Base-by-base conservation (phyloP, 768 basidiomycete genomes). In the Podaxis sp. region DNA sequence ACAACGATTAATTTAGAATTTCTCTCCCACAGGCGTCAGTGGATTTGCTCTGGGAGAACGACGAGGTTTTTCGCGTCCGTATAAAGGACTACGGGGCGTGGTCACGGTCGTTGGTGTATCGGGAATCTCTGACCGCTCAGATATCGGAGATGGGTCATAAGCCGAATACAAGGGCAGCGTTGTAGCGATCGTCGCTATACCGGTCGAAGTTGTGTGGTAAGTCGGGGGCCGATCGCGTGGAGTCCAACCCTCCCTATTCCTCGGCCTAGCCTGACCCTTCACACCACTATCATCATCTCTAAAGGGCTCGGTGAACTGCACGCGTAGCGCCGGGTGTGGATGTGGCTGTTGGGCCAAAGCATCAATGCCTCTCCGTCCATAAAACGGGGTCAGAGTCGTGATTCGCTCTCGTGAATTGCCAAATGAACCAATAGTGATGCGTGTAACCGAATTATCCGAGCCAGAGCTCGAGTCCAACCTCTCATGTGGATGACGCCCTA, bases 101-200 rank as follows among this genome's bases (percentile, higher is more conserved):
- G 27, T 33, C 9, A 9, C 17, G 7, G 51, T 27, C 41, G 49
- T 59, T 8, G 58, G 51, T 22, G 50, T 40, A 53, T 46, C 40
- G 4, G 51, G 40, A 37, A 36, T 15, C 24, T 36, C 59, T 4
- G 59, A 60, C n/a, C 3, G 25, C 22, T 60, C 59, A 2, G 59
- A 60, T 9, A 60, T 46, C 25, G 59, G 59, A 12, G 59, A 60
- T 2, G 59, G 59, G 36, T 54, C 59, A 52, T 41, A 29, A 8
- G 38, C 38, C 11, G 50, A 52, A 25, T 60, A 60, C 40, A 17
- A 38, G 11, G 59, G 59, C 27, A 60, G 59, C 5, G 24, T 46
- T 2, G 59, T 60, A 11, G 59, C 59, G n/a, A 60, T 54, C 11
- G 59, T 60, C 15, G 52, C 24, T 11, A 53, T 19, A 15, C 58